Percentiles rank a stretch among this genome's conserved stretches.
Evolutionary conservation across 2,329 filamentous ascomycete species (phyloP).

Genomic region (Colletotrichum sp.): DNA sequence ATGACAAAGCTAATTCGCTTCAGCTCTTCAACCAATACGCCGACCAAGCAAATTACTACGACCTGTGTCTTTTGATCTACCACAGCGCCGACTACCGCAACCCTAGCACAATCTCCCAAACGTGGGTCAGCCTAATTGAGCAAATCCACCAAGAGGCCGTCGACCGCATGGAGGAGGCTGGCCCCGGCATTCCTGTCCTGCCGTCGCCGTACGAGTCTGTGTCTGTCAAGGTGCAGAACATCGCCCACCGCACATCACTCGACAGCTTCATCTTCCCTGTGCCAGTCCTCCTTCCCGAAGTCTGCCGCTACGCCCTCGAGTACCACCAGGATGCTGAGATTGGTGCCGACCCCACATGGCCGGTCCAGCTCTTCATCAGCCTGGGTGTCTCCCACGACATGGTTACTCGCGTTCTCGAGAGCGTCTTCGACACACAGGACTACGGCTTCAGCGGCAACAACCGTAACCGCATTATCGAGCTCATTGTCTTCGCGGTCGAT

Average conservation of each 20-base stretch:
- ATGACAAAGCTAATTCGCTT: conserved; percentile 20
- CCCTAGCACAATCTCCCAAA: conserved; percentile 79
- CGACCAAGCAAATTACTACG: conserved; percentile 90
- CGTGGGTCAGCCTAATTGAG: conserved; percentile 84
- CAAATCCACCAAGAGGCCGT: conserved; percentile 66
- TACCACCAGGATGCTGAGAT: conserved; percentile 63
- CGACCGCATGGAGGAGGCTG: conserved; percentile 48
- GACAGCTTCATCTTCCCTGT: conserved; percentile 73
- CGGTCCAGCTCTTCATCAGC: conserved; percentile 59
- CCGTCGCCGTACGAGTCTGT: conserved; percentile 74
- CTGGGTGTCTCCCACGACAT: conserved; percentile 63
- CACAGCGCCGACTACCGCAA: conserved; percentile 91
- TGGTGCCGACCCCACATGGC: conserved; percentile 62
- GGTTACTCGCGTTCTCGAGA: conserved; percentile 60
- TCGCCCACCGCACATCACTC: conserved; percentile 68
- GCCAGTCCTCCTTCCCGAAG: conserved; percentile 61
- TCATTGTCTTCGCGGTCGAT: conserved; percentile 55
- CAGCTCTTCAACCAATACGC: conserved; percentile 94
- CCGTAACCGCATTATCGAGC: conserved; percentile 57
- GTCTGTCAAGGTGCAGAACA: conserved; percentile 65
- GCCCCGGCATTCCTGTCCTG: conserved; percentile 38
- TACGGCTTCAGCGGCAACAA: conserved; percentile 59
- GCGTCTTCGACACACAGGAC: conserved; percentile 63
- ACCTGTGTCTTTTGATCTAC: conserved; percentile 91
- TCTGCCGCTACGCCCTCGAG: conserved; percentile 67